Evolutionary conservation across 164 flowering plant genomes (phyloP), one percentile per base, ranked within the genome.

Genomic region (Kingdonia uniflora): DNA sequence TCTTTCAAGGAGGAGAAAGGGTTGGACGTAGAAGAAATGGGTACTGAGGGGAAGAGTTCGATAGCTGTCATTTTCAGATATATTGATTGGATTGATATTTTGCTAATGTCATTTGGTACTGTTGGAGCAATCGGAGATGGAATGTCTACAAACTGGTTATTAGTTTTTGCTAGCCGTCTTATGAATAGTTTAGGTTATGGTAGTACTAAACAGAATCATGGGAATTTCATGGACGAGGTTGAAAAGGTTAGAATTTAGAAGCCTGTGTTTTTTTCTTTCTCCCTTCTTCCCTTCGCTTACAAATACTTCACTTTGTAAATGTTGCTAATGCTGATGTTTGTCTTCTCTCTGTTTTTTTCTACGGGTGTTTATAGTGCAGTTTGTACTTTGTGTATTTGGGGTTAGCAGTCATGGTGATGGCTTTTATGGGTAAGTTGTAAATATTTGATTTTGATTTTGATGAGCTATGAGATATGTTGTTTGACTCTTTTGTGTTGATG

Each of bases 51-150:
- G 47, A 70, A 46, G 19, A 54, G 24, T 14, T 69, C 75, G 12
- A 39, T 73, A 15, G 61, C 57, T 39, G 50, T 74, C 11, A 78
- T 91, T 11, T 79, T 87, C 40, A 77, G 87, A 73, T 85, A 76
- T 69, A 87, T 90, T n/a, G 95, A 91, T 68, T 60, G 85, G 83
- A 29, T 72, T 39, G 96, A 91, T 64, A 51, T 72, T 25, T 14
- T 76, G 74, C 79, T 87, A 0, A 85, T 91, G 92, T n/a, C 80
- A 16, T 68, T 85, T 67, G 98, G 98, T 2, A 83, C 86, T 5
- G 1, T 82, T 46, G 98, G 98, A 52, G 85, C 96, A 20, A 73
- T 90, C 39, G 95, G 91, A 54, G 97, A 90, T 80, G 97, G 97
- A 11, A 76, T 85, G 85, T 82, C 96, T 0, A 84, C 89, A 14